A percentile compares a stretch with the other conserved stretches of the same genome.
Conservation (phyloP, 495 filamentous ascomycete species). For the Penicillium cataractarum region DNA sequence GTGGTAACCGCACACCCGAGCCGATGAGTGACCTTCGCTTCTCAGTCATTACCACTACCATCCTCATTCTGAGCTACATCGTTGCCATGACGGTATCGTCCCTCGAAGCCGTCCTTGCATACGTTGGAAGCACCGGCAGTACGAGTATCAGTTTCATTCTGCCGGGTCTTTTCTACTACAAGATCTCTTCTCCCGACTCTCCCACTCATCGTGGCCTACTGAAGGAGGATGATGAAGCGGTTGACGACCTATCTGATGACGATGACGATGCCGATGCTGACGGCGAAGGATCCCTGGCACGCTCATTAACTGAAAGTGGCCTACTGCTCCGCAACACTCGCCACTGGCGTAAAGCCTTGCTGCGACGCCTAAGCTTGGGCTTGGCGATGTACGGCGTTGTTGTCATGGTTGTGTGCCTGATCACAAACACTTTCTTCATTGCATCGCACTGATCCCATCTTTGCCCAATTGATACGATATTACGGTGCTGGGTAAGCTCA, state of each 20-base stretch:
- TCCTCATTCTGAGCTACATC: slow-evolving; percentile 81
- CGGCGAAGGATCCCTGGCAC: slow-evolving; percentile 37
- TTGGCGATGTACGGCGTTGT: slow-evolving; percentile 80
- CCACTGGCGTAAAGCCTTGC: slow-evolving; percentile 58
- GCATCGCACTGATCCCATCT: slow-evolving; percentile 50
- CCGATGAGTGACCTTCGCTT: slow-evolving; percentile 87
- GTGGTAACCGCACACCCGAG: slow-evolving; percentile 42
- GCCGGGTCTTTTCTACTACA: slow-evolving; percentile 96
- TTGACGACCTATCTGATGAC: slow-evolving; percentile 43
- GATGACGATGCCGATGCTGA: slow-evolving; percentile 52
- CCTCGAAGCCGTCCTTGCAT: slow-evolving; percentile 87
- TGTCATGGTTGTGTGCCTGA: slow-evolving; percentile 88
- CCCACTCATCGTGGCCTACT: slow-evolving; percentile 78
- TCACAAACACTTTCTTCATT: slow-evolving; percentile 78
- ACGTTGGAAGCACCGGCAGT: slow-evolving; percentile 91
- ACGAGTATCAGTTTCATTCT: slow-evolving; percentile 97
- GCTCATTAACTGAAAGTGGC: slow-evolving; percentile 47
- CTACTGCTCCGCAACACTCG: slow-evolving; percentile 55
- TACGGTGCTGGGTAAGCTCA: slow-evolving; percentile 25
- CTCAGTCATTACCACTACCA: slow-evolving; percentile 81
- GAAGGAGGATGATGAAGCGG: slow-evolving; percentile 83
- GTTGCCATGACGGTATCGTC: slow-evolving; percentile 89
- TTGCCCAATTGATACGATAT: slow-evolving; percentile 6
- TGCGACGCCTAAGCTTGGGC: slow-evolving; percentile 73
- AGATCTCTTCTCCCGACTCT: slow-evolving; percentile 86